phyloP scores from a whole-genome alignment of 2,329 filamentous ascomycete species.

The Botrytis hyacinthi region DNA sequence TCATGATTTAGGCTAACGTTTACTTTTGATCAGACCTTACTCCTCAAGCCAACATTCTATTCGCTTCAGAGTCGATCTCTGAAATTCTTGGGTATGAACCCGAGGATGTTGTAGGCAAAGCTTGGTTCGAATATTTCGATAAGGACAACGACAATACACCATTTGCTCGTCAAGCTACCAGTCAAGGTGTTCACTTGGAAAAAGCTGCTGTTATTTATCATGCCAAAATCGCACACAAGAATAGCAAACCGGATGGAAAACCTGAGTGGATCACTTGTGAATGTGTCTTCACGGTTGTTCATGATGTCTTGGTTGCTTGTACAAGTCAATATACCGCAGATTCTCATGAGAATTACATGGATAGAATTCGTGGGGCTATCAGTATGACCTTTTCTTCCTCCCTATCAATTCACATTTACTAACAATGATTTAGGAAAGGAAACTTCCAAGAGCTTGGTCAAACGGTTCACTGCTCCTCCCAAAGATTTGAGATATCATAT shows the following conservation, averaged over 20 bases:
- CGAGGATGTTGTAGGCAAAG: slow-evolving; percentile 70
- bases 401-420: not conserved
- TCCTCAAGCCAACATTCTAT: slow-evolving; percentile 74
- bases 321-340: slow-evolving; percentile 68
- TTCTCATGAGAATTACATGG: not conserved
- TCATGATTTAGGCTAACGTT: slow-evolving; percentile 24
- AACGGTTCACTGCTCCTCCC: slow-evolving; percentile 77
- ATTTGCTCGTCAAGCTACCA: slow-evolving; percentile 66
- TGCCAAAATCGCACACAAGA: slow-evolving; percentile 64
- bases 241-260: slow-evolving; percentile 44
- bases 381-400: not conserved
- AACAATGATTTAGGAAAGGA: not conserved
- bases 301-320: slow-evolving; percentile 83
- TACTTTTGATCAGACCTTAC: slow-evolving; percentile 58
- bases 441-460: slow-evolving; percentile 33
- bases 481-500: slow-evolving; percentile 86
- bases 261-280: slow-evolving; percentile 70
- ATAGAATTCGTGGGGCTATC: not conserved
- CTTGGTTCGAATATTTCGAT: slow-evolving; percentile 85
- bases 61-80: slow-evolving; percentile 77
- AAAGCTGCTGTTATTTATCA: slow-evolving; percentile 84
- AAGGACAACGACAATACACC: slow-evolving; percentile 66
- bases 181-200: slow-evolving; percentile 71
- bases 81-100: slow-evolving; percentile 81
- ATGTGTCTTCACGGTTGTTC: slow-evolving; percentile 85